Percentiles rank a stretch among this genome's conserved stretches.
phyloP scores from a whole-genome alignment of 2,329 filamentous ascomycete genomes.

The Talaromyces sp. region DNA sequence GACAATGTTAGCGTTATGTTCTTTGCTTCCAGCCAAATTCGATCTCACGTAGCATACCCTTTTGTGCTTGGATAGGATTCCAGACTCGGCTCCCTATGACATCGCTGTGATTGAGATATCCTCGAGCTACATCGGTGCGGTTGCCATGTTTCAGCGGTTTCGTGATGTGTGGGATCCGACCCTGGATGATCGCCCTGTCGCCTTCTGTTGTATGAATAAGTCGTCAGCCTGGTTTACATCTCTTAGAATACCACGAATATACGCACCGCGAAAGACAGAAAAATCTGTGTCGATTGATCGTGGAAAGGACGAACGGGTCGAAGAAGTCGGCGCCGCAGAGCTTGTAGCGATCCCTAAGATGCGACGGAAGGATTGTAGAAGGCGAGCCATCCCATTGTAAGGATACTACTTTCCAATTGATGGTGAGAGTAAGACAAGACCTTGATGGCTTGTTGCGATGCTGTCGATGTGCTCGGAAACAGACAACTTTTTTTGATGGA shows the following conservation, averaged over 20 bases:
- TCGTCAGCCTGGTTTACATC: neutral
- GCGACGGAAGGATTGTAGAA: conserved; percentile 32
- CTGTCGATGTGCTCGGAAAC: neutral
- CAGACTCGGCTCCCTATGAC: conserved; percentile 63
- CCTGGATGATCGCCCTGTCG: conserved; percentile 41
- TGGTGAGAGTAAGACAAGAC: neutral
- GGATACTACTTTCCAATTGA: neutral
- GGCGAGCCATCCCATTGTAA: conserved; percentile 31
- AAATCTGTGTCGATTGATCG: conserved; percentile 38
- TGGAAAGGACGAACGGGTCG: conserved; percentile 18
- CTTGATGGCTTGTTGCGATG: neutral
- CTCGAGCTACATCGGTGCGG: conserved; percentile 34
- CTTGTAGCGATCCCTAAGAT: conserved; percentile 24
- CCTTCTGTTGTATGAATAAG: conserved; percentile 34
- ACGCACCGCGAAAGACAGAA: conserved; percentile 35
- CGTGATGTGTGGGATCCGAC: conserved; percentile 39
- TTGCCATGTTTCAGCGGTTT: conserved; percentile 40
- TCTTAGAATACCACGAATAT: neutral
- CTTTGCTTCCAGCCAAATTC: neutral
- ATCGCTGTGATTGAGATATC: conserved; percentile 45
- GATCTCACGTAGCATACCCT: conserved; percentile 31
- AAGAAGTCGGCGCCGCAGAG: neutral
- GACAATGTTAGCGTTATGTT: neutral
- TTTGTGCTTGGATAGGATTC: conserved; percentile 56
- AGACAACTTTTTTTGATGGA: neutral